Percentiles rank a stretch among this genome's conserved stretches.
These are phyloP conservation scores for Pleurotus salmoneostramineus DNA, from an alignment of 768 basidiomycete species.

Conservation along the genomic window DNA sequence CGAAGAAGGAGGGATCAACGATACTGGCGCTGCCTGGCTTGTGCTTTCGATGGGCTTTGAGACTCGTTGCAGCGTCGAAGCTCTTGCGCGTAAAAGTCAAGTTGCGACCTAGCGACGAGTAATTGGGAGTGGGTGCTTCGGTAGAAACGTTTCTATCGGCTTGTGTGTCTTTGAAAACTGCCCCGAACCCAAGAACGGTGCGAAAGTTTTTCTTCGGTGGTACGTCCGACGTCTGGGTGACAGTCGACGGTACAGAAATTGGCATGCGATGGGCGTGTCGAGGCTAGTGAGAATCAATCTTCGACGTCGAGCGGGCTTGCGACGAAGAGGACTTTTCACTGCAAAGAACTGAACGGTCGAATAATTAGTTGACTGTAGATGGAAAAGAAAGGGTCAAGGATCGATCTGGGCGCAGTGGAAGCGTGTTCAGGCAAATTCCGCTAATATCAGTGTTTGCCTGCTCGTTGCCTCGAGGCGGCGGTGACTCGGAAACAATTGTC, in stretches of 20 bases:
- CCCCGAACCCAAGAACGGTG: conserved; percentile 40
- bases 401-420: conserved; percentile 5
- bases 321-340: conserved; percentile 6
- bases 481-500: conserved; percentile 5
- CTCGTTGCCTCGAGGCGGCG: conserved; percentile 8
- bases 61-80: conserved; percentile 38
- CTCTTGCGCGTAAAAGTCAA: conserved; percentile 33
- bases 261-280: conserved; percentile 11
- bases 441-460: conserved; percentile 2
- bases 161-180: conserved; percentile 30
- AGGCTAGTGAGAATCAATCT: conserved; percentile 1
- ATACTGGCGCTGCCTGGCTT: conserved; percentile 28
- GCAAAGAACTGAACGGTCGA: background rate
- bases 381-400: conserved; percentile 3
- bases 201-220: conserved; percentile 43
- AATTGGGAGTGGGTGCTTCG: conserved; percentile 20
- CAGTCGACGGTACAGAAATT: conserved; percentile 10
- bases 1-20: conserved; percentile 39
- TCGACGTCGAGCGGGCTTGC: background rate
- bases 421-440: conserved; percentile 9
- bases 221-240: conserved; percentile 11
- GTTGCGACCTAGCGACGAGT: conserved; percentile 21
- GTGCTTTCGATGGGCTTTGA: conserved; percentile 29
- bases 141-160: conserved; percentile 27
- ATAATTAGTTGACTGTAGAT: conserved; percentile 5